These are phyloP conservation scores for Aureobasidium sp. DNA, from an alignment of 2,329 filamentous ascomycete species.

Conservation along the genomic window DNA sequence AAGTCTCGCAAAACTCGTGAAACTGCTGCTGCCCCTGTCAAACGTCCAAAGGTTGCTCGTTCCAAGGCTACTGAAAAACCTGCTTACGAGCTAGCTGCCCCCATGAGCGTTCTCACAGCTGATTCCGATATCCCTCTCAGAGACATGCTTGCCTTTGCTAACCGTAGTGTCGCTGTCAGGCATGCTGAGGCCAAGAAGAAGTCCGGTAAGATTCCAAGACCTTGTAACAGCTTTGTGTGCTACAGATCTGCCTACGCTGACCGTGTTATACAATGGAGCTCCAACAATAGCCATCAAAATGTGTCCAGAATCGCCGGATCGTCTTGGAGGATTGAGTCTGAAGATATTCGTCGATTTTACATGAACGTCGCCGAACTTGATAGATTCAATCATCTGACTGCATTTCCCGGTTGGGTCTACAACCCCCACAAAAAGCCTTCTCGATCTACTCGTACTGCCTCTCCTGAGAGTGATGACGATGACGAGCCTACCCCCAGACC, in stretches of 20 bases:
- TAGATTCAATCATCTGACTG: neutral
- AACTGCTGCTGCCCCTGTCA: neutral
- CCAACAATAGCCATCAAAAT: neutral
- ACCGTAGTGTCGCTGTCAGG: neutral
- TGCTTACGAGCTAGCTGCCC: neutral
- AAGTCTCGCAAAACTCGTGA: neutral
- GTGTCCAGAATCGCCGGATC: neutral
- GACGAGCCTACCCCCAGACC: neutral
- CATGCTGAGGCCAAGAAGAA: neutral
- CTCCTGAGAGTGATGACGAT: neutral
- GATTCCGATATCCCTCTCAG: neutral
- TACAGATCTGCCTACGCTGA: slow-evolving; percentile 1
- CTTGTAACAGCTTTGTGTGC: neutral
- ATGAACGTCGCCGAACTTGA: neutral
- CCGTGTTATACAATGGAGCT: neutral
- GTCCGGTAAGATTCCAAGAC: neutral
- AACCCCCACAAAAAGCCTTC: neutral
- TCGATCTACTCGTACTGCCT: neutral
- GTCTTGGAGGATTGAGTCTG: neutral
- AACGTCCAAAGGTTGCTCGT: neutral
- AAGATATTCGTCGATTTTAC: neutral
- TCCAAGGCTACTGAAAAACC: neutral
- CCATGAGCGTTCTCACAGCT: neutral
- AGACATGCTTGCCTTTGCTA: neutral
- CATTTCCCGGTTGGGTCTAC: neutral